Evolutionary conservation across 331 rosid genomes (phyloP).

Genomic region (Malus hybrid): DNA sequence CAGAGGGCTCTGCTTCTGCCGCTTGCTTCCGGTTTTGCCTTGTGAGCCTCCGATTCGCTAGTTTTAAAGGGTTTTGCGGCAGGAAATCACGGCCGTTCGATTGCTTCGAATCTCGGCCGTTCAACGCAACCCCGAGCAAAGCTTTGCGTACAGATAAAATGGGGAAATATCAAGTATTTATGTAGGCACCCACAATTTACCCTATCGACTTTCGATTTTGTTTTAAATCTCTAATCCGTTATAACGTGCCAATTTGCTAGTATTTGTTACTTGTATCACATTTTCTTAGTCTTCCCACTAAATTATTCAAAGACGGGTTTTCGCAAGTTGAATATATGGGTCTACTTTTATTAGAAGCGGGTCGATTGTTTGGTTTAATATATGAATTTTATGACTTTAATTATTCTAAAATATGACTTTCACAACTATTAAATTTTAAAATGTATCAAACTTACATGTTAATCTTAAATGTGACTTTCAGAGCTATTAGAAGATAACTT

Average conservation of each 20-base stretch:
- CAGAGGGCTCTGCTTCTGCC: slow-evolving; percentile 4
- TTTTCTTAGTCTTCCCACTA: background rate
- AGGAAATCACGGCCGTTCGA: slow-evolving; percentile 2
- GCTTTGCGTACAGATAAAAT: background rate
- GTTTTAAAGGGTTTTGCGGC: background rate
- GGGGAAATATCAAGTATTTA: no score
- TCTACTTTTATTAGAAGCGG: background rate
- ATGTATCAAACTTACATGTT: background rate
- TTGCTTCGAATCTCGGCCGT: slow-evolving; percentile 1
- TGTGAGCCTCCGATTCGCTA: background rate
- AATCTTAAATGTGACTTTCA: no score
- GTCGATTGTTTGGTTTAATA: background rate
- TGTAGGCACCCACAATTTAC: background rate
- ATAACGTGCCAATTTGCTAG: background rate
- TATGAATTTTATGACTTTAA: background rate
- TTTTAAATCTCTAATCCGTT: no score
- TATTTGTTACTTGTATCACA: background rate
- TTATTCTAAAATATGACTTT: no score
- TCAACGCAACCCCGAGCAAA: background rate
- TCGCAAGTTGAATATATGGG: no score
- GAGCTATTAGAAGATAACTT: no score
- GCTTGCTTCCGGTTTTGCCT: background rate
- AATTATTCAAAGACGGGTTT: no score
- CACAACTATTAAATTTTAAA: no score
- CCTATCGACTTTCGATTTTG: no score